phyloP scores from a whole-genome alignment of 1,284 basidiomycete genomes.

The Retiboletus flavoniger region DNA sequence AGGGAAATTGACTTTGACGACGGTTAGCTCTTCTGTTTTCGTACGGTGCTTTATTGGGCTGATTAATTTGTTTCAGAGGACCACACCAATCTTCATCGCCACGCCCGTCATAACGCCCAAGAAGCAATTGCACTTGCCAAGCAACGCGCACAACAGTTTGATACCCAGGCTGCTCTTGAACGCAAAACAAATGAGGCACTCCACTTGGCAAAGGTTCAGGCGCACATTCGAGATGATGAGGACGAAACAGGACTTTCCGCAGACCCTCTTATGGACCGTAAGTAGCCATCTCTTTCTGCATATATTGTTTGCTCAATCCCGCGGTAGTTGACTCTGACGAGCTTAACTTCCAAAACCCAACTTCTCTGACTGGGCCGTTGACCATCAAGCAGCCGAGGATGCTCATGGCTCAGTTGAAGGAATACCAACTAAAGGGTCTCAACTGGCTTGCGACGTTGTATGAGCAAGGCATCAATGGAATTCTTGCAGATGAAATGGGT shows the following conservation, averaged over 20 bases:
- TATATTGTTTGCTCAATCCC: constrained; percentile 3
- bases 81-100: constrained; percentile 83
- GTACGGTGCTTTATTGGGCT: background rate
- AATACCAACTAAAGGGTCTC: constrained; percentile 97
- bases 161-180: constrained; percentile 76
- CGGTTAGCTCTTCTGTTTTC: constrained; percentile 47
- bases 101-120: constrained; percentile 89
- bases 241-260: constrained; percentile 34
- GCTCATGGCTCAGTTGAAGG: constrained; percentile 96
- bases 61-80: constrained; percentile 54
- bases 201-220: constrained; percentile 65
- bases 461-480: constrained; percentile 99
- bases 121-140: constrained; percentile 84
- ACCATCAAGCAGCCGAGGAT: constrained; percentile 93
- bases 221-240: constrained; percentile 51
- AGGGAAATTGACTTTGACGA: constrained; percentile 94
- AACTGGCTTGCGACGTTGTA: constrained; percentile 99
- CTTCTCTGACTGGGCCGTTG: constrained; percentile 84
- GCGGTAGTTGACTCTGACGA: constrained; percentile 88
- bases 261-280: constrained; percentile 65
- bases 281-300: constrained; percentile 30
- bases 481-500: constrained; percentile 99
- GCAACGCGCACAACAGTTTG: constrained; percentile 83
- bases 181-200: constrained; percentile 78
- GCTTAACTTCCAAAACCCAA: constrained; percentile 99